These are phyloP conservation scores for Chaetomiaceae sp. DNA, from an alignment of 2,329 filamentous ascomycete species.

Conservation along the genomic window DNA sequence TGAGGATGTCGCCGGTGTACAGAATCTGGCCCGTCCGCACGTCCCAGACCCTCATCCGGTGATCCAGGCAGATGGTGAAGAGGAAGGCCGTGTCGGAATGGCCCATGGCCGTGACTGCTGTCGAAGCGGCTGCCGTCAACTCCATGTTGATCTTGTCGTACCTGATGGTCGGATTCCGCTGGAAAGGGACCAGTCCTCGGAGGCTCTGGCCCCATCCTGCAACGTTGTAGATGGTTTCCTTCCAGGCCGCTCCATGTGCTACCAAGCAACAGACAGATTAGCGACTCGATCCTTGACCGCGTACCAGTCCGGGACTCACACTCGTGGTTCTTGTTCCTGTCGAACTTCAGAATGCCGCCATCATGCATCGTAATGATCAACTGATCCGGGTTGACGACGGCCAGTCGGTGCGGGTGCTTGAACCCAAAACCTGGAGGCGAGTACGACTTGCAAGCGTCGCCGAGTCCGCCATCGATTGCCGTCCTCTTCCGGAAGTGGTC, in stretches of 20 bases:
- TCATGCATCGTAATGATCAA: slow-evolving; percentile 78
- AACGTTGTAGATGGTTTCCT: slow-evolving; percentile 68
- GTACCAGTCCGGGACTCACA: slow-evolving; percentile 34
- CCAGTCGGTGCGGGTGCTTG: slow-evolving; percentile 74
- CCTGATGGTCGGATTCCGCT: slow-evolving; percentile 58
- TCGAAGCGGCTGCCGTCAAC: slow-evolving; percentile 61
- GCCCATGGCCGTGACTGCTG: slow-evolving; percentile 50
- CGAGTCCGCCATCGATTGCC: slow-evolving; percentile 67
- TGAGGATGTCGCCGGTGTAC: slow-evolving; percentile 72
- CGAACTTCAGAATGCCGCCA: slow-evolving; percentile 69
- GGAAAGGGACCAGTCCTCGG: slow-evolving; percentile 62
- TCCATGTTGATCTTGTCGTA: slow-evolving; percentile 64
- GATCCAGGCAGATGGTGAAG: slow-evolving; percentile 84
- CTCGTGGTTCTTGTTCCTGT: slow-evolving; percentile 49
- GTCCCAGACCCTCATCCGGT: slow-evolving; percentile 87
- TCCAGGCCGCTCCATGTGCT: slow-evolving; percentile 46
- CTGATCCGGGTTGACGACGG: slow-evolving; percentile 67
- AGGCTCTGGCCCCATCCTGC: slow-evolving; percentile 67
- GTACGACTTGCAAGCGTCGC: slow-evolving; percentile 71
- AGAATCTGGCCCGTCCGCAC: slow-evolving; percentile 73
- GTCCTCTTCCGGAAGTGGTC: slow-evolving; percentile 72
- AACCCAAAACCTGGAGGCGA: slow-evolving; percentile 69
- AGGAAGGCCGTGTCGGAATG: slow-evolving; percentile 49
- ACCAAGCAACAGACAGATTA: slow-evolving; percentile 11
- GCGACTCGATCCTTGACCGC: not conserved